phyloP scores from a whole-genome alignment of 768 basidiomycete species.

The Agrocybe praecox region DNA sequence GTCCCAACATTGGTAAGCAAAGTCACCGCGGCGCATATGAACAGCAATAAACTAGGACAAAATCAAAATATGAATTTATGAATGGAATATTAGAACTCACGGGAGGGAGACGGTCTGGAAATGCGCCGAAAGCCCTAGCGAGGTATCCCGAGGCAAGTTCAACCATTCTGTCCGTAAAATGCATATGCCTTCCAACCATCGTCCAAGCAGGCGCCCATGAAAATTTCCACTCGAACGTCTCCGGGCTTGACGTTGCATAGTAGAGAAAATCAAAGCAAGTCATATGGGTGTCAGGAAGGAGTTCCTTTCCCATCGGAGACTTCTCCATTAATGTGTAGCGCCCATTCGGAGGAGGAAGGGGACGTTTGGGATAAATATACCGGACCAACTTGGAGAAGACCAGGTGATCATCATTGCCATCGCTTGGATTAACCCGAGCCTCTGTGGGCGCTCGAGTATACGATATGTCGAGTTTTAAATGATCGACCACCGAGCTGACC shows the following conservation, averaged over 20 bases:
- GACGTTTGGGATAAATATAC: constrained; percentile 28
- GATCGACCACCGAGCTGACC: constrained; percentile 20
- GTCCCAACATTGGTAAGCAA: constrained; percentile 33
- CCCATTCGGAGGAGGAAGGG: constrained; percentile 18
- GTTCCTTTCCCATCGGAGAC: constrained; percentile 26
- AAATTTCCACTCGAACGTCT: constrained; percentile 32
- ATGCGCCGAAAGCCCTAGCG: constrained; percentile 1
- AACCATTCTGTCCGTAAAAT: constrained; percentile 29
- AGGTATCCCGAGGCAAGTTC: constrained; percentile 27
- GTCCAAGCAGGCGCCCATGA: constrained; percentile 47
- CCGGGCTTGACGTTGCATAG: constrained; percentile 29
- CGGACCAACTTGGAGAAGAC: constrained; percentile 29
- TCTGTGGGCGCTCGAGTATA: constrained; percentile 34
- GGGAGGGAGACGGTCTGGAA: constrained; percentile 3
- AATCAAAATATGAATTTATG: not conserved
- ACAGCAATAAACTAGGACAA: constrained; percentile 41
- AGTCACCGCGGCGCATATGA: constrained; percentile 51
- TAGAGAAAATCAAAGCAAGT: constrained; percentile 37
- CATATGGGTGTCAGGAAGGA: constrained; percentile 30
- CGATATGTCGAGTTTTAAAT: constrained; percentile 35
- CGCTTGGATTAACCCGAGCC: constrained; percentile 19
- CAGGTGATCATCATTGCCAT: constrained; percentile 21
- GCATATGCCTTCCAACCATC: constrained; percentile 36
- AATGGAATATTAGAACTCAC: not conserved
- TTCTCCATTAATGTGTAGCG: constrained; percentile 24